A percentile compares a stretch with the other conserved stretches of the same genome.
Conservation (phyloP, 805 yeast species). For the Candida peoriensis region DNA sequence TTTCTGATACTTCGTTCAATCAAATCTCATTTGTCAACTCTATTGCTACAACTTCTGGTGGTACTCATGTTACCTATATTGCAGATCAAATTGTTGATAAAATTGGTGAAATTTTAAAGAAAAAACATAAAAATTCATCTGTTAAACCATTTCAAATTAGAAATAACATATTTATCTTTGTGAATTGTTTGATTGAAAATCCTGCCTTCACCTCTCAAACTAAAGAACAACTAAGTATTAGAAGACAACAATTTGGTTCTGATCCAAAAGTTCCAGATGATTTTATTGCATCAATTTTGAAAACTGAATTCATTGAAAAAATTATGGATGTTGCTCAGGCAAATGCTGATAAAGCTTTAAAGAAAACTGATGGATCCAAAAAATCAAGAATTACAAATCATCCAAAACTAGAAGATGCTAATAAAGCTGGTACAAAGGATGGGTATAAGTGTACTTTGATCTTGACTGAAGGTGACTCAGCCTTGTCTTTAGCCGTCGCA, state of each 20-base stretch:
- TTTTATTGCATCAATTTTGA: slow-evolving; percentile 66
- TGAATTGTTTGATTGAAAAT: slow-evolving; percentile 89
- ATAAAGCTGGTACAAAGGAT: slow-evolving; percentile 90
- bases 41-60: slow-evolving; percentile 96
- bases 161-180: slow-evolving; percentile 83
- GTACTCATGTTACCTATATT: slow-evolving; percentile 86
- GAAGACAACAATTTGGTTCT: slow-evolving; percentile 85
- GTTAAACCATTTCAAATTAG: slow-evolving; percentile 85
- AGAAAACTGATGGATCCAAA: slow-evolving; percentile 82
- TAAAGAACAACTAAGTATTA: slow-evolving; percentile 90
- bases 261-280: slow-evolving; percentile 71
- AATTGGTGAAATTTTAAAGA: slow-evolving; percentile 67
- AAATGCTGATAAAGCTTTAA: slow-evolving; percentile 82
- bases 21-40: slow-evolving; percentile 97
- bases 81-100: slow-evolving; percentile 81
- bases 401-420: slow-evolving; percentile 91
- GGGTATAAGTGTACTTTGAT: slow-evolving; percentile 90
- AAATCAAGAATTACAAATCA: slow-evolving; percentile 83
- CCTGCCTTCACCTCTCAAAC: slow-evolving; percentile 98
- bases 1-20: slow-evolving; percentile 83
- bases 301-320: slow-evolving; percentile 65
- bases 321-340: slow-evolving; percentile 79
- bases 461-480: slow-evolving; percentile 96
- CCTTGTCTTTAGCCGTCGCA: slow-evolving; percentile 83
- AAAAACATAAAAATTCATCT: slow-evolving; percentile 58